phyloP scores from a whole-genome alignment of 768 basidiomycete species.

The Roridomyces roridus region DNA sequence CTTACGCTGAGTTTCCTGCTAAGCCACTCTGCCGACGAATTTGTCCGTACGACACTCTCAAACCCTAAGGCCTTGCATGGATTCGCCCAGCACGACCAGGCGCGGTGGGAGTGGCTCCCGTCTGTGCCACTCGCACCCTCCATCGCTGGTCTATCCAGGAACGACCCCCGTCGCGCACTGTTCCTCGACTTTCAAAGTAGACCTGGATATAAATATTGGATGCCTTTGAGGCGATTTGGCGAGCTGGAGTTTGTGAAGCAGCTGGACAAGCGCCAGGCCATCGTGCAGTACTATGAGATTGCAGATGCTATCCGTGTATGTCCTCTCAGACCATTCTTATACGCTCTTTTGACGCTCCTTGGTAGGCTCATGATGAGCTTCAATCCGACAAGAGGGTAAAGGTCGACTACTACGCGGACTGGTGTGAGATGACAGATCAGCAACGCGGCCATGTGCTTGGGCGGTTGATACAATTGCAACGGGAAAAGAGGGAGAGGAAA shows the following conservation, averaged over 20 bases:
- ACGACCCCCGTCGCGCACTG: neutral
- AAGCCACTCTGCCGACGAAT: neutral
- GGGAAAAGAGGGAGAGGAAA: neutral
- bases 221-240: neutral
- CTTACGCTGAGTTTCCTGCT: constrained; percentile 10
- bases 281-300: constrained; percentile 6
- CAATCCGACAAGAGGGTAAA: neutral
- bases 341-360: neutral
- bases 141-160: neutral
- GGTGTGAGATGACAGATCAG: constrained; percentile 1
- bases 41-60: neutral
- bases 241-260: neutral
- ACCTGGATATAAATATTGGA: too few relatives aligned
- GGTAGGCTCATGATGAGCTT: neutral
- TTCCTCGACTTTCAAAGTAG: too few relatives aligned
- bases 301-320: constrained; percentile 5
- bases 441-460: neutral
- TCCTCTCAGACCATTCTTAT: neutral
- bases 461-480: too few relatives aligned
- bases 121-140: neutral
- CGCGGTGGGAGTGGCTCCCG: constrained; percentile 4
- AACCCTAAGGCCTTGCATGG: neutral
- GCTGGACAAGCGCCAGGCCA: neutral
- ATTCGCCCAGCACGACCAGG: neutral
- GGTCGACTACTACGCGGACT: constrained; percentile 7